Conservation (phyloP, 805 yeast species). For the Grigorovia jiainica region DNA sequence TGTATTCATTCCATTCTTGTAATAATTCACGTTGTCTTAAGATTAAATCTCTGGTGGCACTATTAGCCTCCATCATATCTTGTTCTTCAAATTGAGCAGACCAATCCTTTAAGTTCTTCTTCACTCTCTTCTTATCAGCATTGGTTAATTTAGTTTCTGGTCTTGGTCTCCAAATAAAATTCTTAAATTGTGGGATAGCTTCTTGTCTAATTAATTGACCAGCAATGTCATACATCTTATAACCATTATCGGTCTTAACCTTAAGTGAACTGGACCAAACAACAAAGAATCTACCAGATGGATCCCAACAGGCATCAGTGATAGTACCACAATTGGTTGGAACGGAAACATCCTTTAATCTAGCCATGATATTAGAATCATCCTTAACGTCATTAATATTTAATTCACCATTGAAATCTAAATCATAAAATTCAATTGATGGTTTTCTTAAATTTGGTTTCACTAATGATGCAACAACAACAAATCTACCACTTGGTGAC, state of each 20-base stretch:
- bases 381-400: slow-evolving; percentile 22
- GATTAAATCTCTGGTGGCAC: slow-evolving; percentile 83
- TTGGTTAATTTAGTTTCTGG: slow-evolving; percentile 69
- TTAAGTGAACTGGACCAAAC: slow-evolving; percentile 84
- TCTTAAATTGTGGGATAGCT: slow-evolving; percentile 71
- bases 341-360: slow-evolving; percentile 50
- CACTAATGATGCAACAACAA: slow-evolving; percentile 41
- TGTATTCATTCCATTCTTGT: slow-evolving; percentile 80
- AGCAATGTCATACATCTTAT: slow-evolving; percentile 73
- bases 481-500: slow-evolving; percentile 92
- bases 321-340: slow-evolving; percentile 60
- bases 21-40: slow-evolving; percentile 71
- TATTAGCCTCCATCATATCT: slow-evolving; percentile 93
- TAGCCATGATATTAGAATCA: slow-evolving; percentile 44
- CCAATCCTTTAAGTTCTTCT: slow-evolving; percentile 82
- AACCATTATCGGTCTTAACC: slow-evolving; percentile 83
- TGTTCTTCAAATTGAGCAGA: slow-evolving; percentile 87
- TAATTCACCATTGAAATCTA: slow-evolving; percentile 68
- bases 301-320: slow-evolving; percentile 87
- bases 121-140: slow-evolving; percentile 79
- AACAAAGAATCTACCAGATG: slow-evolving; percentile 84
- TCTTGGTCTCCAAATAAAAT: slow-evolving; percentile 95
- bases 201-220: slow-evolving; percentile 75
- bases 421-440: slow-evolving; percentile 77
- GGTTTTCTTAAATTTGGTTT: slow-evolving; percentile 41